Evolutionary conservation across 2,329 filamentous ascomycete species (phyloP), one percentile per base, ranked within the genome.

Genomic region (Verticillium nonalfalfae): DNA sequence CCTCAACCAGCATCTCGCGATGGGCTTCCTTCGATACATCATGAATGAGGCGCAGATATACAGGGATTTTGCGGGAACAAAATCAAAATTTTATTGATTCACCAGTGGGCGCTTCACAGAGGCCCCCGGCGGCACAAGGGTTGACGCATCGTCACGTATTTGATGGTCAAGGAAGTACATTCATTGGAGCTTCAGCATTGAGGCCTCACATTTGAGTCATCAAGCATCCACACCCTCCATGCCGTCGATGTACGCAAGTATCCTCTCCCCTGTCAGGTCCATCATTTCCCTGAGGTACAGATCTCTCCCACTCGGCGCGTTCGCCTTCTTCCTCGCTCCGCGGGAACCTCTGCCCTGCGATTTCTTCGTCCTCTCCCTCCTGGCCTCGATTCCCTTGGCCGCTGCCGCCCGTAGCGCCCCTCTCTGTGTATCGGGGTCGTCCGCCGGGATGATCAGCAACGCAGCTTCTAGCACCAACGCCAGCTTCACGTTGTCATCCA

Each of bases 401-500:
- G 79, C 76, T 0, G 79, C 79, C 6, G 64, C 64, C 15, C 69
- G 70, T 15, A 85, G 69, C 4, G 64, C 64, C 0, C 69, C 63
- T 35, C 73, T 73, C 65, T 79, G 78, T 1, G 63, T 61, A 13
- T 78, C 65, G 21, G 68, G 66, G 13, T 74, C 73, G 33, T 70
- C 68, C 2, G 62, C 61, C 73, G 78, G 81, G 3, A 83, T 72
- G 7, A 87, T 74, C 56, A 86, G 80, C 35, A 91, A 68, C 58
- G 91, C 73, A 1, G 79, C 80, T 74, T 94, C 91, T 0, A 92
- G 75, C 35, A 90, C 72, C 10, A 93, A 74, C 1, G 88, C 87
- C 40, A 93, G 79, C 71, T 90, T 90, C 34, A 88, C 87, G 67
- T 95, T 93, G 64, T 92, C 89, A 21, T 85, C 81, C 0, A 82